Conservation (phyloP, 2,329 filamentous ascomycete species). For the Aspergillus sp. region DNA sequence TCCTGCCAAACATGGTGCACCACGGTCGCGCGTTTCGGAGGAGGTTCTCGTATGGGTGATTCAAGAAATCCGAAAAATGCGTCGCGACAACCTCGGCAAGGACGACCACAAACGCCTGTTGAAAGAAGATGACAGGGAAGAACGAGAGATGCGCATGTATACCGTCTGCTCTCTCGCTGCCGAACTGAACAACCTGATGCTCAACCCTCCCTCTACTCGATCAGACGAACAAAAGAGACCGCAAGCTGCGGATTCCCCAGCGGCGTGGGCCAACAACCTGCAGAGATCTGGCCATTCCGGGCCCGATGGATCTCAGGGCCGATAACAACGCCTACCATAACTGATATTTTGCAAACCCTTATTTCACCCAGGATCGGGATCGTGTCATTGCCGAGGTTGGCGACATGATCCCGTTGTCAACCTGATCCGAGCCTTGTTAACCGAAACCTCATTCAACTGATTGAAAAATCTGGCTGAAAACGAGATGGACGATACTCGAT, state of each 20-base stretch:
- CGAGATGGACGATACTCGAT: slow-evolving; percentile 17
- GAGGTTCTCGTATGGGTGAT: slow-evolving; percentile 89
- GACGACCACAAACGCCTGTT: slow-evolving; percentile 61
- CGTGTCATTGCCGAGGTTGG: slow-evolving; percentile 5
- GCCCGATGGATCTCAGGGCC: slow-evolving; percentile 39
- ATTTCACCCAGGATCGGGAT: neutral
- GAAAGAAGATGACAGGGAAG: slow-evolving; percentile 55
- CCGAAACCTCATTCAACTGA: slow-evolving; percentile 1
- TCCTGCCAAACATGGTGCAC: slow-evolving; percentile 63
- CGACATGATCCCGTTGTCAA: neutral
- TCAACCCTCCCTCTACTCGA: slow-evolving; percentile 28
- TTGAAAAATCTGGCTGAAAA: slow-evolving; percentile 18
- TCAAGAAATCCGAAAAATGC: slow-evolving; percentile 84
- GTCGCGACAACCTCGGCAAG: slow-evolving; percentile 83
- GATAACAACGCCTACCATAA: slow-evolving; percentile 26
- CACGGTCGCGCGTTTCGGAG: slow-evolving; percentile 80
- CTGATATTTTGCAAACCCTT: neutral
- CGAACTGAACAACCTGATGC: slow-evolving; percentile 49
- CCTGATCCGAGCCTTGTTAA: slow-evolving; percentile 11
- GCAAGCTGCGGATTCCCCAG: slow-evolving; percentile 38
- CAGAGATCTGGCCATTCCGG: slow-evolving; percentile 38
- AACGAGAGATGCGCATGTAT: slow-evolving; percentile 51
- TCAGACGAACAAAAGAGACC: slow-evolving; percentile 49
- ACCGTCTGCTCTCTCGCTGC: slow-evolving; percentile 51
- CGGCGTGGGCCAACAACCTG: slow-evolving; percentile 38